Evolutionary conservation across 2,329 filamentous ascomycete species (phyloP).

Genomic region (Tolypocladium album): DNA sequence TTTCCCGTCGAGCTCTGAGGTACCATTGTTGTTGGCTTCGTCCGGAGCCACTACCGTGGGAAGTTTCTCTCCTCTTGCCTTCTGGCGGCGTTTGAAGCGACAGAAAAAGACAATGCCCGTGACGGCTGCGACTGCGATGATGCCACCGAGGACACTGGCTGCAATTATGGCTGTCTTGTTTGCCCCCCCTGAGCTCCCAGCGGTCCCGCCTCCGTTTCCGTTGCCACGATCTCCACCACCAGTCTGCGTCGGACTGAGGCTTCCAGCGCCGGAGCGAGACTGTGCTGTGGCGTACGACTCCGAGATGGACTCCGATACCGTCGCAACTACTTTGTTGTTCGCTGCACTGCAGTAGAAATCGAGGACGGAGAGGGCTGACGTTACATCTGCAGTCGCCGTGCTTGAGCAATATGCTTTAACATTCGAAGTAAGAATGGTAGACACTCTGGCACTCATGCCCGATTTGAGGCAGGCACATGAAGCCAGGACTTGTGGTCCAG

Average conservation of each 20-base stretch:
- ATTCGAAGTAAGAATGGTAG: slow-evolving; percentile 30
- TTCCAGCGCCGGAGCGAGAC: slow-evolving; percentile 5
- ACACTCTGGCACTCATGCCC: slow-evolving; percentile 30
- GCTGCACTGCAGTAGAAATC: slow-evolving; percentile 40
- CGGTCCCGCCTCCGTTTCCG: slow-evolving; percentile 3
- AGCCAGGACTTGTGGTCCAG: slow-evolving; percentile 36
- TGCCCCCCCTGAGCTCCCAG: slow-evolving; percentile 5
- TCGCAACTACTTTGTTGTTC: slow-evolving; percentile 26
- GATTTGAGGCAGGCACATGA: slow-evolving; percentile 42
- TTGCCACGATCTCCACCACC: slow-evolving; percentile 6
- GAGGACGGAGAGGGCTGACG: slow-evolving; percentile 34
- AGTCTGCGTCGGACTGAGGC: slow-evolving; percentile 4
- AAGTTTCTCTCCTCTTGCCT: slow-evolving; percentile 12
- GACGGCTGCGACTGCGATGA: slow-evolving; percentile 15
- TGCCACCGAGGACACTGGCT: slow-evolving; percentile 16
- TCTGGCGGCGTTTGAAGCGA: slow-evolving; percentile 18
- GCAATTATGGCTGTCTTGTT: slow-evolving; percentile 22
- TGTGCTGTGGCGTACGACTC: slow-evolving; percentile 7
- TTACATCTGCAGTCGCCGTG: slow-evolving; percentile 31
- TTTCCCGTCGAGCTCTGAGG: slow-evolving; percentile 18
- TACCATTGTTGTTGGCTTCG: slow-evolving; percentile 3
- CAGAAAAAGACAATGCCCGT: slow-evolving; percentile 25
- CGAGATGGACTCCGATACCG: slow-evolving; percentile 26
- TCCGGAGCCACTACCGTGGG: slow-evolving; percentile 1
- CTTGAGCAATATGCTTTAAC: slow-evolving; percentile 34